phyloP scores from a whole-genome alignment of 2,329 filamentous ascomycete species.

The Cryphonectria parasitica region DNA sequence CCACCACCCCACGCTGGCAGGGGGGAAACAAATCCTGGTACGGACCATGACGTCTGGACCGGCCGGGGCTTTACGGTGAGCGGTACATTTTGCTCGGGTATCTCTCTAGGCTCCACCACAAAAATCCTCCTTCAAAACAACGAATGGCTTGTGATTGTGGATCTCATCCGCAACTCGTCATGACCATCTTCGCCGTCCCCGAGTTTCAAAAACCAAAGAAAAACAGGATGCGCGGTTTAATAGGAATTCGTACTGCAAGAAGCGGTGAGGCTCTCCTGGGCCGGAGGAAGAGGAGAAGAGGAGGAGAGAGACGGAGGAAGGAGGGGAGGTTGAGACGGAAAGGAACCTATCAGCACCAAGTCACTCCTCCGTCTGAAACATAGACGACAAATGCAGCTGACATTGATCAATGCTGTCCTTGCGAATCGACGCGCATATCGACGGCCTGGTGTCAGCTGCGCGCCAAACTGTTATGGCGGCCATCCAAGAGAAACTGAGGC shows the following conservation, averaged over 20 bases:
- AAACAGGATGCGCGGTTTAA: neutral
- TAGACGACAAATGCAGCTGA: constrained; percentile 16
- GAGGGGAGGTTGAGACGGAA: neutral
- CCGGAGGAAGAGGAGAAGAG: neutral
- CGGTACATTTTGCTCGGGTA: constrained; percentile 19
- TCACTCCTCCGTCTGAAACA: constrained; percentile 14
- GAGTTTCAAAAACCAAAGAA: neutral
- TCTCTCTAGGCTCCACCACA: neutral
- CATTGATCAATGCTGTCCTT: neutral
- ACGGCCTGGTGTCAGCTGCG: neutral
- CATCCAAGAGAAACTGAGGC: neutral
- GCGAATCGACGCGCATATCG: neutral
- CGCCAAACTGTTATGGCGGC: neutral
- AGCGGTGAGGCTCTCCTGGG: constrained; percentile 11
- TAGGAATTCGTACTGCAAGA: neutral
- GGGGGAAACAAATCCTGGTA: neutral
- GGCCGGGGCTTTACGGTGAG: constrained; percentile 20
- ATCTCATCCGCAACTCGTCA: constrained; percentile 8
- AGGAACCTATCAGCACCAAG: constrained; percentile 5
- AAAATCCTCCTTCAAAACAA: constrained; percentile 10
- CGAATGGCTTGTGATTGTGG: constrained; percentile 6
- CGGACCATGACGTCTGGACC: constrained; percentile 17
- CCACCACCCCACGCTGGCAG: neutral
- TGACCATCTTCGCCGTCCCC: constrained; percentile 16
- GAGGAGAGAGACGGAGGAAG: neutral